phyloP scores from a whole-genome alignment of 352 stramenopile genomes.

The Phytopythium vexans region DNA sequence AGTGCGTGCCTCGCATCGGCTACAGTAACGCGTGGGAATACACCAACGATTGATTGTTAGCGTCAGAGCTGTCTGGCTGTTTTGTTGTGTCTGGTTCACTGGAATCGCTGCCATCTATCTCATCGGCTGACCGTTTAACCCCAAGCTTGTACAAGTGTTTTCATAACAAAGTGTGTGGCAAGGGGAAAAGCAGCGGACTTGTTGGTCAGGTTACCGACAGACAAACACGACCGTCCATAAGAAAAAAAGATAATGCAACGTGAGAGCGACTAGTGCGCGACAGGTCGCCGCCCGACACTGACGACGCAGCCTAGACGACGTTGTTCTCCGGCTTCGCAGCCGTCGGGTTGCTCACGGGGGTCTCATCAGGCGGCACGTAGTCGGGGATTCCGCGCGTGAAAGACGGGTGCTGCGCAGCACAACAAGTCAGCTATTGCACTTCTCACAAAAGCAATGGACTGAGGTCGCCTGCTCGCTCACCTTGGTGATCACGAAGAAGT shows the following conservation, averaged over 20 bases:
- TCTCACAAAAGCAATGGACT: background rate
- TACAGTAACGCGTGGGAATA: no score
- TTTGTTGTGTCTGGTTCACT: background rate
- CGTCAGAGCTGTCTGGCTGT: background rate
- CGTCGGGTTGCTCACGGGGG: conserved; percentile 20
- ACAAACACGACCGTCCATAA: conserved; percentile 1
- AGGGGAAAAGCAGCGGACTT: background rate
- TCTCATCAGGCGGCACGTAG: conserved; percentile 70
- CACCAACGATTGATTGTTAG: no score
- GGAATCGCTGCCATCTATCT: no score
- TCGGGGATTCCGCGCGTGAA: conserved; percentile 83
- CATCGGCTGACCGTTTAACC: no score
- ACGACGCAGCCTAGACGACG: conserved; percentile 22
- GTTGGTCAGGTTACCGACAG: background rate
- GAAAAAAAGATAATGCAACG: conserved; percentile 7
- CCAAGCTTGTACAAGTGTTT: no score
- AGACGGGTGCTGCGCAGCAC: conserved; percentile 47
- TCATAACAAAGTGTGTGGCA: no score
- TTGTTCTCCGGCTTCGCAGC: conserved; percentile 26
- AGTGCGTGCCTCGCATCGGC: no score
- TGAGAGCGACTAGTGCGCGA: background rate
- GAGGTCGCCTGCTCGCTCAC: conserved; percentile 7
- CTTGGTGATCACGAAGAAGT: conserved; percentile 89
- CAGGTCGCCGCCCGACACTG: background rate
- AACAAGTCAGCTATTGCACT: background rate